Evolutionary conservation across 2,329 filamentous ascomycete species (phyloP).

Genomic region (Fusarium udum): DNA sequence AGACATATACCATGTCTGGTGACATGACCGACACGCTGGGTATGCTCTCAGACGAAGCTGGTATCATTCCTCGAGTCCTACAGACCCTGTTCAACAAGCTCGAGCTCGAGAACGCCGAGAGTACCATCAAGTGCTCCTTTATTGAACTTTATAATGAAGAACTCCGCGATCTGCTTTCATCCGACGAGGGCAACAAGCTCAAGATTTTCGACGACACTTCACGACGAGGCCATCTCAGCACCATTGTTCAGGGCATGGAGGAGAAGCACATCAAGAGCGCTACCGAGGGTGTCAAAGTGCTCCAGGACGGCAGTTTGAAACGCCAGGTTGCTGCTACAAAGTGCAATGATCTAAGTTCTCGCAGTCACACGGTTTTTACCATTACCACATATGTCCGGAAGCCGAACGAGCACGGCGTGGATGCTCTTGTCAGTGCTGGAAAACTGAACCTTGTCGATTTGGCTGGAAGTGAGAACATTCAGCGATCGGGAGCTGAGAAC

Average conservation of each 20-base stretch:
- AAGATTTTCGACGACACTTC: constrained; percentile 95
- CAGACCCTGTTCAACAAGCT: constrained; percentile 88
- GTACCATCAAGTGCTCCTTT: constrained; percentile 95
- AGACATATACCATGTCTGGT: constrained; percentile 99
- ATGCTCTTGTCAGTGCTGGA: constrained; percentile 89
- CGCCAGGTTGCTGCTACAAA: constrained; percentile 99
- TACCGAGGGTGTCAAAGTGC: constrained; percentile 83
- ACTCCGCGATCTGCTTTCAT: constrained; percentile 84
- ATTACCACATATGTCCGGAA: constrained; percentile 92
- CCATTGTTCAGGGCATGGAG: constrained; percentile 96
- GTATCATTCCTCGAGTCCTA: constrained; percentile 92
- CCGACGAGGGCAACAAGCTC: constrained; percentile 84
- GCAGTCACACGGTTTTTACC: constrained; percentile 97
- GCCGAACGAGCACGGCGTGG: constrained; percentile 80
- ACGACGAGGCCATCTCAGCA: constrained; percentile 84
- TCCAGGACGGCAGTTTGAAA: constrained; percentile 89
- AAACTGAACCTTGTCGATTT: constrained; percentile 97
- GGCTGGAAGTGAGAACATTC: constrained; percentile 97
- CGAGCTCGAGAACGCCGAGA: constrained; percentile 80
- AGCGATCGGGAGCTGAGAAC: constrained; percentile 95
- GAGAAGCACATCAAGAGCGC: constrained; percentile 92
- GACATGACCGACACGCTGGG: constrained; percentile 91
- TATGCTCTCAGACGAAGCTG: constrained; percentile 87
- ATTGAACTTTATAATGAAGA: constrained; percentile 99
- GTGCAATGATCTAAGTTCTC: constrained; percentile 96